A percentile compares a stretch with the other conserved stretches of the same genome.
These are phyloP conservation scores for Hymenoscyphus linearis DNA, from an alignment of 2,329 filamentous ascomycete species.

Conservation along the genomic window DNA sequence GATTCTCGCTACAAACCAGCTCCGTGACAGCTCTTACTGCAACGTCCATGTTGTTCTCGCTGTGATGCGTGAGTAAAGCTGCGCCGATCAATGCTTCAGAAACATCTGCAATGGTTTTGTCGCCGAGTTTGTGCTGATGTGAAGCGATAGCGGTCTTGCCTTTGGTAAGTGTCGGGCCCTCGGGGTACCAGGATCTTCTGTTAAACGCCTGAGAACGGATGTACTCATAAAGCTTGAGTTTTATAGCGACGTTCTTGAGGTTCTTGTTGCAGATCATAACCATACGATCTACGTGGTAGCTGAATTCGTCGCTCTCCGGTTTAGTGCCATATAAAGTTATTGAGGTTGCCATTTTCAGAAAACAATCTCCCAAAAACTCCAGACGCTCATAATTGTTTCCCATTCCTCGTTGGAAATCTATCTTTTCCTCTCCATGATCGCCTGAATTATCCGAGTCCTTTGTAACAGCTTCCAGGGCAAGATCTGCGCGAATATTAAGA, in stretches of 20 bases:
- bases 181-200: constrained; percentile 77
- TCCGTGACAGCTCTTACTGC: constrained; percentile 60
- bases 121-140: constrained; percentile 62
- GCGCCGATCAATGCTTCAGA: constrained; percentile 93
- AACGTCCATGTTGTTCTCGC: constrained; percentile 45
- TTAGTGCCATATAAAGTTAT: constrained; percentile 76
- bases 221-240: constrained; percentile 64
- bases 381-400: constrained; percentile 91
- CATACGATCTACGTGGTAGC: constrained; percentile 90
- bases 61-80: constrained; percentile 51
- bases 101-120: constrained; percentile 91
- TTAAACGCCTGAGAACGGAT: constrained; percentile 81
- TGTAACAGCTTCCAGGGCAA: constrained; percentile 85
- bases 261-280: constrained; percentile 86
- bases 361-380: constrained; percentile 89
- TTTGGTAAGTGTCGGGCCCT: constrained; percentile 64
- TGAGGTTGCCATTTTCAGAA: constrained; percentile 92
- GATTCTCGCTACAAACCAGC: constrained; percentile 64
- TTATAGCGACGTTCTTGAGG: constrained; percentile 69
- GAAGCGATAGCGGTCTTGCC: constrained; percentile 60
- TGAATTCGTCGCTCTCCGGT: constrained; percentile 74
- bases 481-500: constrained; percentile 56
- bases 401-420: constrained; percentile 80
- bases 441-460: constrained; percentile 85
- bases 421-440: constrained; percentile 60